These are phyloP conservation scores for Sequoia sempervirens DNA, from an alignment of 75 land plant species.

Conservation along the genomic window DNA sequence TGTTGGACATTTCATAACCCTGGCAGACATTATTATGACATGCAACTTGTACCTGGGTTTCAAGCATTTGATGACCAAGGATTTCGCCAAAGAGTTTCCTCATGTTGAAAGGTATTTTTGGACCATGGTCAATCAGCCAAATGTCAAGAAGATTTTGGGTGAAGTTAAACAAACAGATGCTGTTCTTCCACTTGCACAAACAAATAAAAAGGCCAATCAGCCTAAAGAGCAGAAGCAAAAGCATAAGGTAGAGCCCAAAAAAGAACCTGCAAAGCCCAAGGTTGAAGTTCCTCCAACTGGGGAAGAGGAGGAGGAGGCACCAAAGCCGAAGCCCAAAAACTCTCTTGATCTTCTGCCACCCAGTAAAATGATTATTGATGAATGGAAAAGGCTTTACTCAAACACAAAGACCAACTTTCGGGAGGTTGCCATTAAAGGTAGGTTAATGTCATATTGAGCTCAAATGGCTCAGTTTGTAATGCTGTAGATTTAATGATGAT, in stretches of 20 bases:
- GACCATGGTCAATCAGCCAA: slow-evolving; percentile 88
- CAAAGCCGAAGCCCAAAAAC: slow-evolving; percentile 91
- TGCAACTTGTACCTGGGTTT: slow-evolving; percentile 63
- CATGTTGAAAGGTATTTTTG: slow-evolving; percentile 95
- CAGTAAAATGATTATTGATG: slow-evolving; percentile 91
- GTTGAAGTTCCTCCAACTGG: slow-evolving; percentile 23
- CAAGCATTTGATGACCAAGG: slow-evolving; percentile 48
- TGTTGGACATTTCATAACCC: slow-evolving; percentile 77
- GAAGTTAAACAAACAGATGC: slow-evolving; percentile 64
- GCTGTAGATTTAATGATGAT: background rate
- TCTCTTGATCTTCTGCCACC: slow-evolving; percentile 89
- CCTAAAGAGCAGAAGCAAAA: slow-evolving; percentile 36
- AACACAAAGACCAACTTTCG: slow-evolving; percentile 96
- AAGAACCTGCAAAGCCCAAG: slow-evolving; percentile 56
- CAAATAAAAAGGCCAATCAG: slow-evolving; percentile 24
- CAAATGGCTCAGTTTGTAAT: background rate
- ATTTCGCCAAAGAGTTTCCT: slow-evolving; percentile 74
- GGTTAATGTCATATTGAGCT: background rate
- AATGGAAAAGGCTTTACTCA: slow-evolving; percentile 98
- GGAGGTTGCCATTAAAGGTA: slow-evolving; percentile 93
- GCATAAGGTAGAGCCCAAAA: slow-evolving; percentile 24
- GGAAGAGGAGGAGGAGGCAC: slow-evolving; percentile 78
- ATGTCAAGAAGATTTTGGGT: slow-evolving; percentile 72
- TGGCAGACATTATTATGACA: slow-evolving; percentile 78
- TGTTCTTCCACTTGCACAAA: slow-evolving; percentile 53